Base-by-base conservation (phyloP, 495 filamentous ascomycete species). In the Aspergillus diversus region DNA sequence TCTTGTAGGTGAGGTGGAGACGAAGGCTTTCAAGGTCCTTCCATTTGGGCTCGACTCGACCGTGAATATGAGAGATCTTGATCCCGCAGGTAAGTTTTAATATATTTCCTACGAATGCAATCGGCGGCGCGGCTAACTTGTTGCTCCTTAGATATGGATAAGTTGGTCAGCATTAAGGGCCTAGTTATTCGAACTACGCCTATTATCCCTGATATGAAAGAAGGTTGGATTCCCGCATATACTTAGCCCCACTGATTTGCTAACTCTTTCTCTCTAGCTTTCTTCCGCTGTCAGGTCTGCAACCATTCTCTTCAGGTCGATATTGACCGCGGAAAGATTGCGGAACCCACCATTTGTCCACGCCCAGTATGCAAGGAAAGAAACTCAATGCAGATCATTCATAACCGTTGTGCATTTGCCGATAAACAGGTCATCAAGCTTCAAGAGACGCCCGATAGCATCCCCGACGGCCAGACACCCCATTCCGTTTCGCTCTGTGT, bases 361-460 rank as follows among this genome's bases (percentile, higher is more conserved):
- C 88, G 96, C 17, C 80, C 84, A n/a, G 85, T 89, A 49, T 99
- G 95, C 77, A 84, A 87, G 49, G 86, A 88, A 49, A 87, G 87
- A 63, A 98, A 99, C 72, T 95, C 92, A 31, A 98, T 99, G 96
- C 92, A 97, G 71, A 93, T 99, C 63, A 82, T 97, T 12, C 95
- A 99, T 81, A 98, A 99, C 75, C 91, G 95, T 57, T 98, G 92
- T 65, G 83, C 84, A 13, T 99, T 99, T 73, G 87, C 92, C 53
- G 95, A 99, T 71, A 99, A 98, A 77, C 95, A 99, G 69, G 92
- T 98, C 60, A 97, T 99, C 81, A 98, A 98, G 76, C 83, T 99
- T 34, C 95, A 99, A 73, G 95, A 99, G 75, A 99, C 95, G 0
- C 95, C 95, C 7, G 95, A 99, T 72, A 90, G 83, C 51, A 88